phyloP scores from a whole-genome alignment of 305 asterid genomes.

The Fraxinus latifolia region DNA sequence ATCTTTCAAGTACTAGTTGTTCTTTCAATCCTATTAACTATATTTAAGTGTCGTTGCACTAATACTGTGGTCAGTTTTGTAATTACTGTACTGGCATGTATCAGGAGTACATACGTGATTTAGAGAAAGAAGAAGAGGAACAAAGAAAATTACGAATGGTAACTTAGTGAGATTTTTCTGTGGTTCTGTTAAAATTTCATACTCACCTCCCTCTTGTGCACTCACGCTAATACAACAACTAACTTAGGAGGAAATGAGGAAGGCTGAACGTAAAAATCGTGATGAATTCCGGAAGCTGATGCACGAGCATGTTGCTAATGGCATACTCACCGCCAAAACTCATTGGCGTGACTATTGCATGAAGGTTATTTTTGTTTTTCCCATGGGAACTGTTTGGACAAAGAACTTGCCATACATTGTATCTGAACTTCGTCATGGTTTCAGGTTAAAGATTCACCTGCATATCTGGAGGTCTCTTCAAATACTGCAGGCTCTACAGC shows the following conservation, averaged over 20 bases:
- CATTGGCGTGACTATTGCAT: constrained; percentile 85
- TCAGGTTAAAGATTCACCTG: constrained; percentile 83
- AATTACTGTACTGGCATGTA: constrained; percentile 32
- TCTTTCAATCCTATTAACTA: constrained; percentile 9
- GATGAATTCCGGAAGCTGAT: constrained; percentile 94
- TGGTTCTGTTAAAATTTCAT: constrained; percentile 6
- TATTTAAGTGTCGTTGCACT: constrained; percentile 10
- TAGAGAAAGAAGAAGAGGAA: constrained; percentile 94
- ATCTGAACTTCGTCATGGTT: constrained; percentile 32
- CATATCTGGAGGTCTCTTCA: constrained; percentile 73
- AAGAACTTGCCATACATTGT: neutral
- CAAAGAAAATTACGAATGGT: constrained; percentile 77
- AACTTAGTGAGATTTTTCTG: constrained; percentile 22
- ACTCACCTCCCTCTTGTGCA: constrained; percentile 12
- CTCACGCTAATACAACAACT: constrained; percentile 18
- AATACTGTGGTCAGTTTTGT: constrained; percentile 14
- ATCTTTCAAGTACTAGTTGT: constrained; percentile 66
- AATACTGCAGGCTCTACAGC: constrained; percentile 76
- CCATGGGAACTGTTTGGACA: neutral
- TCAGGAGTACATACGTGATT: constrained; percentile 81
- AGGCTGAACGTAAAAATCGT: constrained; percentile 82
- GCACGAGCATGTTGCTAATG: constrained; percentile 82
- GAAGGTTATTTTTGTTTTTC: constrained; percentile 48
- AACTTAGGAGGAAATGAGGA: constrained; percentile 79
- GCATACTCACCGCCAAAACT: constrained; percentile 61